Evolutionary conservation across 75 land plant genomes (phyloP), one percentile per base, ranked within the genome.

Genomic region (Pinus taeda): DNA sequence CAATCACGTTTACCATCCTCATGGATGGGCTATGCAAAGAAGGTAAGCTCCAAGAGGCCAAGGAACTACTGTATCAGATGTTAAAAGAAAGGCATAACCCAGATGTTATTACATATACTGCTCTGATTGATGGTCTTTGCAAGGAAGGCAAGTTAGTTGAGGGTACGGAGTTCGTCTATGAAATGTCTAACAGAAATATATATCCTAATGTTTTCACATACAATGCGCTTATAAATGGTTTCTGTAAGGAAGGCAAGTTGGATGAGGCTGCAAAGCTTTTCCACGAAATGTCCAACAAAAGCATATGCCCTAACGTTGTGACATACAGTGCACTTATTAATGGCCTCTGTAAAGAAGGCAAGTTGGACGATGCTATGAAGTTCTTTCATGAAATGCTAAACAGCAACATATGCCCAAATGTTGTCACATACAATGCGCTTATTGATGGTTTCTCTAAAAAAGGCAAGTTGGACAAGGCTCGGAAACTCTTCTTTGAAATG

Each of bases 41-140:
- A 17, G 69, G 79, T 64, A 73, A 71, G 59, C 57, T 87, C 36
- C 53, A 78, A 17, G 88, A 92, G 64, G 88, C 83, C 56, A 58
- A 80, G 20, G 69, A 81, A 18, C 58, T 85, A 4, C 75, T 73
- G 74, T 59, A 13, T 0, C 77, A 73, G 30, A 87, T 92, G 88
- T 29, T 37, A 9, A 81, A 87, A 24, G 57, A 78, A 74, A 79
- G 86, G 7, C 30, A 93, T n/a, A 56, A 75, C 13, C 95, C 95
- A 4, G 90, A 90, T 86, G 89, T 93, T 8, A 60, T 90, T 49
- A 87, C 90, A 29, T 93, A 84, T 69, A 89, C 98, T 0, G 74
- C 85, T 39, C 81, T 95, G 75, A 86, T 95, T 59, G 83, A 92
- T 81, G 98, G 90, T 22, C 84, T 88, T 18, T 95, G 96, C 65